These are phyloP conservation scores for Nicotiana undulata DNA, from an alignment of 257 asterid species.

Conservation along the genomic window DNA sequence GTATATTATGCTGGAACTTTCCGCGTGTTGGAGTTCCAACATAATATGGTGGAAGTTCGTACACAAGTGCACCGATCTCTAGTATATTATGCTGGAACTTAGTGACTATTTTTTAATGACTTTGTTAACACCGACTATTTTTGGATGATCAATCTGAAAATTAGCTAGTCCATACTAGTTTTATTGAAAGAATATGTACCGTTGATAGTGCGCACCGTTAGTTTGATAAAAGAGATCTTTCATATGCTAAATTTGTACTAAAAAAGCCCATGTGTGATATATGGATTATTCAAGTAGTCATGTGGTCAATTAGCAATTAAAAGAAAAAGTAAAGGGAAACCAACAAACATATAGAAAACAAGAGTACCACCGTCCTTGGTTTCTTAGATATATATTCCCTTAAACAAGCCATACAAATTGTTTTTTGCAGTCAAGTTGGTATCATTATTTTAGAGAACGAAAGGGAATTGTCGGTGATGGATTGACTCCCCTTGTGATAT, in stretches of 20 bases:
- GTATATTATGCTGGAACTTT: no score
- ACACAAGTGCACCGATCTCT: no score
- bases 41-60: no score
- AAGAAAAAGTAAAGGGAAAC: not conserved
- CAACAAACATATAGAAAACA: not conserved
- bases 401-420: not conserved
- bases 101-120: no score
- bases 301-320: constrained; percentile 2
- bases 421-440: not conserved
- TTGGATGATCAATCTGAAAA: no score
- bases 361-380: not conserved
- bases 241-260: not conserved
- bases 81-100: no score
- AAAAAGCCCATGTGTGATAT: not conserved
- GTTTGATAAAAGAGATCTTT: not conserved
- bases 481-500: not conserved
- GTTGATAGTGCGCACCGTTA: constrained; percentile 13
- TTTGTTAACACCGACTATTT: no score
- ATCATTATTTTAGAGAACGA: constrained; percentile 7
- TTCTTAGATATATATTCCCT: not conserved
- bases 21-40: no score
- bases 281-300: not conserved
- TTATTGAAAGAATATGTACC: not conserved
- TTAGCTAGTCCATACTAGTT: no score
- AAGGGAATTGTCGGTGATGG: constrained; percentile 16